Evolutionary conservation across 1,139 yeast genomes (phyloP), one percentile per base, ranked within the genome.

Genomic region (Kodamaea sp.): DNA sequence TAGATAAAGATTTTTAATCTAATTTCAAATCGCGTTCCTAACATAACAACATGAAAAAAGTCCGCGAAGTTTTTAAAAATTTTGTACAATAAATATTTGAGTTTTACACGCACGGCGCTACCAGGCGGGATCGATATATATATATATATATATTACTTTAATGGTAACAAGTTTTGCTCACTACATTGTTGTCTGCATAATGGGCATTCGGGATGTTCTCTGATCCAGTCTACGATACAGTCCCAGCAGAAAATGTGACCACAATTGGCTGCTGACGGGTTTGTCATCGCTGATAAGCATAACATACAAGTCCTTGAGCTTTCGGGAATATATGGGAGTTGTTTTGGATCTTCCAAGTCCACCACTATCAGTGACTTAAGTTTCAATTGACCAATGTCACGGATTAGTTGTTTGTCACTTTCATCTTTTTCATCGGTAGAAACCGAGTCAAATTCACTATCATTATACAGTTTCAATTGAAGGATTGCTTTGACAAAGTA

Each of bases 211-310:
- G 90, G 83, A 50, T 79, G 78, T 41, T 89, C 96, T 46, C 88
- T 69, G 40, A 89, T 78, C 97, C 97, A 92, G 50, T 86, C 95
- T 6, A 81, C 74, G 6, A 88, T 80, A 57, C 98, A 92, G 6
- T 71, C 73, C 97, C 97, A 92, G 62, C 98, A 92, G 58, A 86
- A 90, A 11, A 87, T 46, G 58, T 92, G 98, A 0, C 98, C 98
- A 62, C 98, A 92, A 7, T 82, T 77, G 0, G 95, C 89, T 42
- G 89, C 79, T 1, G 95, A 71, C 1, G 98, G 97, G 46, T 85
- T 78, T 2, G 67, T 70, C 95, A 92, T 86, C 11, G 75, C 70
- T 6, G 86, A 81, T 27, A 90, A 69, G 57, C 98, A 92, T 29
- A 92, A 68, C 70, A 89, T 84, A 56, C 98, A 92, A 35, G 74